Base-by-base conservation (phyloP, 192 early-diverging fungal genomes). In the Endogone sp. region DNA sequence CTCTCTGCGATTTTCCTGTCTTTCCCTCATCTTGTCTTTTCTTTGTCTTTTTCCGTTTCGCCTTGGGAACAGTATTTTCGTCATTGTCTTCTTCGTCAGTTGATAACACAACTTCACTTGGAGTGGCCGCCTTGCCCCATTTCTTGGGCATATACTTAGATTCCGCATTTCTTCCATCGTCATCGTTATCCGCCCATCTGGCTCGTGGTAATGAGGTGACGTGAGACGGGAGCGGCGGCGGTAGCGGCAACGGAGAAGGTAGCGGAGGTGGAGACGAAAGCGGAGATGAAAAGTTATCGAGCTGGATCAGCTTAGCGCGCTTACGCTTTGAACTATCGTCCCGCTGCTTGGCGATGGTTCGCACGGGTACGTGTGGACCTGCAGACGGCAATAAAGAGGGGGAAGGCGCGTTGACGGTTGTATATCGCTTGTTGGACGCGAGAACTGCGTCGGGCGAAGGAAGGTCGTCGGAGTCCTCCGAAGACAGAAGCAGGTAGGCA, bases 21-120 rank as follows among this genome's bases (percentile, higher is more conserved):
- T 21, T 22, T 56, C 16, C 29, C 37, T 63, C 29, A 29, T 70
- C n/a, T 37, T 21, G 16, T 20, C 28, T 62, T 64, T 64, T 57
- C 37, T 10, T n/a, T 21, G 62, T 54, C 37, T 3, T 2, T 70
- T 64, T 31, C 62, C 29, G 29, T 63, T 64, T 49, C 23, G n/a
- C 29, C 49, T 70, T 54, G 24, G 59, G 24, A 8, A 21, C 59
- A 8, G 22, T 28, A 22, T 60, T 22, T 21, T 60, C 27, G 10
- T 28, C 27, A 1, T 60, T 22, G 10, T 28, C 27, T 0, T 2
- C 59, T 16, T 49, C 37, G 37, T 49, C 6, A 6, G 37, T 16
- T 16, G 16, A 49, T 16, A 16, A 49, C 37, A 49, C 37, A 16
- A 49, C 37, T 16, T 49, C 16, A 49, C 9, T 16, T 49, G 6